Conservation (phyloP, 768 basidiomycete species). For the Clavaria fumosa region DNA sequence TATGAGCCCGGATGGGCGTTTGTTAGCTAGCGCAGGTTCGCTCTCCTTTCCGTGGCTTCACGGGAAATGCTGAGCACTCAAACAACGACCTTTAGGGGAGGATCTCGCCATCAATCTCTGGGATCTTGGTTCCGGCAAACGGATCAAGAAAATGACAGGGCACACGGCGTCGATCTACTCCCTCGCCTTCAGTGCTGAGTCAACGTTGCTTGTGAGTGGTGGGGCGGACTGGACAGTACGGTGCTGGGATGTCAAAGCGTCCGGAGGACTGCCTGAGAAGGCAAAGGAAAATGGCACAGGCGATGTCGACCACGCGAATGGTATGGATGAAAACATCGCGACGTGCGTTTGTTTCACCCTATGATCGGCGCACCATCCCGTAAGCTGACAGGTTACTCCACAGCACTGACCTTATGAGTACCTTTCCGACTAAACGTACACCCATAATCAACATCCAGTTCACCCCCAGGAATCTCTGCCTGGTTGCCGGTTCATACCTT, state of each 20-base stretch:
- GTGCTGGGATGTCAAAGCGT: constrained; percentile 90
- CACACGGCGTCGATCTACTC: constrained; percentile 84
- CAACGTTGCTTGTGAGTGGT: constrained; percentile 79
- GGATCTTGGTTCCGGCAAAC: constrained; percentile 90
- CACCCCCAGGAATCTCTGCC: constrained; percentile 84
- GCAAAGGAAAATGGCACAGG: constrained; percentile 43
- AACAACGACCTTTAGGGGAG: too few species aligned
- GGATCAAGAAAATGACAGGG: constrained; percentile 93
- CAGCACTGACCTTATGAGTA: constrained; percentile 75
- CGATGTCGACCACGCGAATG: too few species aligned
- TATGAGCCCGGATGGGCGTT: constrained; percentile 86
- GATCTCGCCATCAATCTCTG: constrained; percentile 91
- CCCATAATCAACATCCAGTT: constrained; percentile 88
- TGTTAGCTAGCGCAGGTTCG: constrained; percentile 78
- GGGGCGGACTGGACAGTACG: constrained; percentile 91
- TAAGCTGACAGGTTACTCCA: too few species aligned
- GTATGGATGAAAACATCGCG: too few species aligned
- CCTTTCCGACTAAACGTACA: constrained; percentile 92
- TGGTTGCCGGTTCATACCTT: constrained; percentile 68
- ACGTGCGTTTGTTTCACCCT: too few species aligned
- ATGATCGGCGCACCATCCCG: too few species aligned
- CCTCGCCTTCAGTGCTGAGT: constrained; percentile 84
- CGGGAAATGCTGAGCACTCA: too few species aligned
- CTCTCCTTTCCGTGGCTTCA: constrained; percentile 5
- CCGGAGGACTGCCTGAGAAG: constrained; percentile 50